A percentile compares a stretch with the other conserved stretches of the same genome.
These are phyloP conservation scores for Malus hybrid DNA, from an alignment of 331 rosid species.

Conservation along the genomic window DNA sequence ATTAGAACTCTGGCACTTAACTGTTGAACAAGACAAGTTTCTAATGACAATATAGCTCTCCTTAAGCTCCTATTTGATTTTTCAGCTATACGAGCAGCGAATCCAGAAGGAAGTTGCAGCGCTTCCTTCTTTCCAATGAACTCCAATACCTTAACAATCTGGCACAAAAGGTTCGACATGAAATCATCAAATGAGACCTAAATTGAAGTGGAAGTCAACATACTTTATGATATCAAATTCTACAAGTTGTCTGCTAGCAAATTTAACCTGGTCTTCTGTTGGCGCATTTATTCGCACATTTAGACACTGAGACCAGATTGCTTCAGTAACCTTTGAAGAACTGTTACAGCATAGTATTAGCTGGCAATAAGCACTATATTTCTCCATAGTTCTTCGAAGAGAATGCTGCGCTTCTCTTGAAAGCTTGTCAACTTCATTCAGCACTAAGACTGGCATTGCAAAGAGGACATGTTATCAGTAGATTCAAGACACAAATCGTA, in stretches of 20 bases:
- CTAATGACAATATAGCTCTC: conserved; percentile 81
- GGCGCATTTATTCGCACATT: conserved; percentile 85
- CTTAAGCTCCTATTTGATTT: conserved; percentile 76
- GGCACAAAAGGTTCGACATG: background rate
- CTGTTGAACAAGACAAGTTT: conserved; percentile 93
- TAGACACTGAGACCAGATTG: conserved; percentile 90
- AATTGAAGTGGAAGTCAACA: background rate
- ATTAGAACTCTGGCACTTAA: conserved; percentile 26
- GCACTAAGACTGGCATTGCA: conserved; percentile 60
- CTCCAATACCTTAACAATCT: conserved; percentile 76
- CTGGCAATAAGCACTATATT: conserved; percentile 50
- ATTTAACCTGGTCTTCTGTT: conserved; percentile 60
- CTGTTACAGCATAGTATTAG: conserved; percentile 88
- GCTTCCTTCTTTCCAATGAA: conserved; percentile 82
- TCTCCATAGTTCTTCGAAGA: conserved; percentile 94
- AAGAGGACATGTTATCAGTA: conserved; percentile 16
- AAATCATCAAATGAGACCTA: background rate
- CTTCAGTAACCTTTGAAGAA: conserved; percentile 94
- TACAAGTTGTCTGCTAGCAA: background rate
- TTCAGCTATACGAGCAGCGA: conserved; percentile 73
- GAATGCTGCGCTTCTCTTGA: conserved; percentile 95
- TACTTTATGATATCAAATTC: background rate
- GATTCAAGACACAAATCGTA: background rate
- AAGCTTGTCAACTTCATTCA: conserved; percentile 93
- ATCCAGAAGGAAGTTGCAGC: conserved; percentile 68